Evolutionary conservation across 139 green algal genomes (phyloP).

Genomic region (Coelastrella sp.): DNA sequence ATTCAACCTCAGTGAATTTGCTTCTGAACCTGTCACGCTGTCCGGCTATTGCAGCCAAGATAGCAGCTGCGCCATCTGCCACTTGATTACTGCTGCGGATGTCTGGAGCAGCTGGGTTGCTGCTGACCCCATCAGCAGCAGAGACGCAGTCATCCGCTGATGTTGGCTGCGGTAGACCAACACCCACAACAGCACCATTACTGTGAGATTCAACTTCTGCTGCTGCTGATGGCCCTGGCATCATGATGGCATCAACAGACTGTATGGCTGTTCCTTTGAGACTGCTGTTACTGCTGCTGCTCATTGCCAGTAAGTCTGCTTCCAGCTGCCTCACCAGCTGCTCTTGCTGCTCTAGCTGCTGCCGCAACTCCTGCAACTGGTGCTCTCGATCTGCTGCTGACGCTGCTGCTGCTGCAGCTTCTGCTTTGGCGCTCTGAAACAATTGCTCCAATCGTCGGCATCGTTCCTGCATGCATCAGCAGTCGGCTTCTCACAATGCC

Average conservation of each 20-base stretch:
- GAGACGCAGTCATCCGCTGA: neutral
- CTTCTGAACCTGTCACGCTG: slow-evolving; percentile 36
- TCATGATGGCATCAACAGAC: neutral
- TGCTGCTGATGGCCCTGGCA: too few relatives aligned
- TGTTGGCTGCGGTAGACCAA: neutral
- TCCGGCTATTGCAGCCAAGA: slow-evolving; percentile 10
- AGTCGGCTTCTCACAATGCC: too few relatives aligned
- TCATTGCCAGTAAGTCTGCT: slow-evolving; percentile 21
- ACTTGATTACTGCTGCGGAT: neutral
- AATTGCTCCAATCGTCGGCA: slow-evolving; percentile 5
- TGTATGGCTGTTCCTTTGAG: neutral
- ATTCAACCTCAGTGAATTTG: neutral
- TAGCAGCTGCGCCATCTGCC: neutral
- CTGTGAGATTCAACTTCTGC: too few relatives aligned
- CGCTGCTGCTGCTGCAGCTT: neutral
- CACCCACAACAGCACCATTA: neutral
- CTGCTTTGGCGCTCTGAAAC: slow-evolving; percentile 12
- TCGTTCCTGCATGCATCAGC: slow-evolving; percentile 12
- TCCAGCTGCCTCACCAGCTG: slow-evolving; percentile 37
- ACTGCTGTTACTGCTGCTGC: neutral
- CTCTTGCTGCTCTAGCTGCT: slow-evolving; percentile 16
- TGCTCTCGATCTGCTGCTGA: neutral
- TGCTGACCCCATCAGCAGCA: neutral
- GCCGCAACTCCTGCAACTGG: slow-evolving; percentile 8
- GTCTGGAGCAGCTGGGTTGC: neutral